Evolutionary conservation across 2,329 filamentous ascomycete species (phyloP), one percentile per base, ranked within the genome.

Genomic region (Xylaria sp.): DNA sequence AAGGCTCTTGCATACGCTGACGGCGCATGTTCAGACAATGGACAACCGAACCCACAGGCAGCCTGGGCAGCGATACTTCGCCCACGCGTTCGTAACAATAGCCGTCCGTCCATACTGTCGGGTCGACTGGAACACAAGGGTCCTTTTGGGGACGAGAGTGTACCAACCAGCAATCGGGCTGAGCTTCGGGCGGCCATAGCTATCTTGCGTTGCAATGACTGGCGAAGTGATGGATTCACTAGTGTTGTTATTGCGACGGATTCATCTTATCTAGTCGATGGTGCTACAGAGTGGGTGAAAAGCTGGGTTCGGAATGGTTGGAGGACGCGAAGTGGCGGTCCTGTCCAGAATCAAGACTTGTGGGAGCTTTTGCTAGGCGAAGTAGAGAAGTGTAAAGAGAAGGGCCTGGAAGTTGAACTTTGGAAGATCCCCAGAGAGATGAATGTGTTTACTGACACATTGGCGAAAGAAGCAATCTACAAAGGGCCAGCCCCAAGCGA

Each of bases 181-280:
- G 84, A 87, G 74, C 80, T 89, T 8, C 85, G 85, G 13, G 86
- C 85, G 8, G 83, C 82, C 7, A 81, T 87, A 59, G 83, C 80
- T 12, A 86, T 82, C 2, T 79, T 87, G 23, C 78, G 80, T 39
- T 82, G 80, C 70, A 77, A 81, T 0, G 28, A 74, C 66, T 87
- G 84, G 85, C 23, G 31, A 0, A 76, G 72, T 15, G 83, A 86
- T 74, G 73, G 82, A 69, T 76, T 78, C 77, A 54, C 68, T 12
- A 76, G 76, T 1, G 1, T 88, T 4, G 83, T 88, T 55, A 80
- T 89, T 66, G 86, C 85, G 1, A 87, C 85, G 0, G 84, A 88
- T 72, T 87, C 84, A 0, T 78, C 81, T 25, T 88, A 88, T 73
- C 82, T 85, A 9, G 81, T 82, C 2, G 73, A 83, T 18, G 83